These are phyloP conservation scores for Ambrosiella beaveri DNA, from an alignment of 2,329 filamentous ascomycete genomes.

Conservation along the genomic window DNA sequence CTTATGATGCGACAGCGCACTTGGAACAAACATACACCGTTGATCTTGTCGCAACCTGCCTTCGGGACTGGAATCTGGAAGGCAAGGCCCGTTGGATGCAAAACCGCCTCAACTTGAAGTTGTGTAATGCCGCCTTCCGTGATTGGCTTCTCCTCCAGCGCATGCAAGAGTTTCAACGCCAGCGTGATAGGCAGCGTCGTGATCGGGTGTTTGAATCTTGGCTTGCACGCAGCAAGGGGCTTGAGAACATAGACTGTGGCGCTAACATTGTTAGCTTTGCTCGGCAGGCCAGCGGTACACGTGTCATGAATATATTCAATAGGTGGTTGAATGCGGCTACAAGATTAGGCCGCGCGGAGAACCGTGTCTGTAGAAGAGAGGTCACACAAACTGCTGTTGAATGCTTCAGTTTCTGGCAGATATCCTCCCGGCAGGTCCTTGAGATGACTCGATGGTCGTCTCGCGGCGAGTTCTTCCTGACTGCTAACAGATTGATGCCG, in stretches of 20 bases:
- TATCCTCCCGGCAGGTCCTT: neutral
- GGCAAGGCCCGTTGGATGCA: slow-evolving; percentile 9
- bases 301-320: neutral
- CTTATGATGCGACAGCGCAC: neutral
- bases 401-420: slow-evolving; percentile 10
- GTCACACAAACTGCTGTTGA: neutral
- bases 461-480: slow-evolving; percentile 16
- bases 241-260: neutral
- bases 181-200: neutral
- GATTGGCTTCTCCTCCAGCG: slow-evolving; percentile 13
- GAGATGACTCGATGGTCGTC: slow-evolving; percentile 14
- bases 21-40: slow-evolving; percentile 5
- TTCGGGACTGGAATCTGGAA: slow-evolving; percentile 12
- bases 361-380: slow-evolving; percentile 1
- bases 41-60: slow-evolving; percentile 1
- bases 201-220: slow-evolving; percentile 2
- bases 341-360: too few relatives aligned
- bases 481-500: slow-evolving; percentile 17
- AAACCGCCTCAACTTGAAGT: slow-evolving; percentile 1
- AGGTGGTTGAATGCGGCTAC: slow-evolving; percentile 3
- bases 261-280: slow-evolving; percentile 1
- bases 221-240: neutral
- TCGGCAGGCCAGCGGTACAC: neutral
- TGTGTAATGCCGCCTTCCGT: slow-evolving; percentile 8
- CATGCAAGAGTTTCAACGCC: slow-evolving; percentile 9